Base-by-base conservation (phyloP, 148 eudicot species). In the Amaranthus hypochondriacus region DNA sequence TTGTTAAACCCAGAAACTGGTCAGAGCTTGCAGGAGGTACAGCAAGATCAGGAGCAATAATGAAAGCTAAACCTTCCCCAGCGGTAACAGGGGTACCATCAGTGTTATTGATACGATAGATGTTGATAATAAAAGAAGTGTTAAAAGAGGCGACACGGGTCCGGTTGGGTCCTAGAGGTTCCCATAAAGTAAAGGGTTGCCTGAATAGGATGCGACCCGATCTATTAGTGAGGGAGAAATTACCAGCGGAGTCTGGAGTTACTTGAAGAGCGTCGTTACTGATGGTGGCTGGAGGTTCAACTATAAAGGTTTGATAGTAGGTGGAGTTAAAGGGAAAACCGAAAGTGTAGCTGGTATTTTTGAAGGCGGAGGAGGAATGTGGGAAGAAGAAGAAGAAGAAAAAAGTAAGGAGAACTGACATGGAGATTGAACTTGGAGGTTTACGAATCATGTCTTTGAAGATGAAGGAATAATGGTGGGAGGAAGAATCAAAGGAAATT, bases 11-110 rank as follows among this genome's bases (percentile, higher is more conserved):
- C 5, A 91, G 83, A 39, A 63, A 94, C 73, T 79, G 44, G 9
- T 88, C 93, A 42, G 39, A 48, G 73, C 98, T 94, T 6, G 68
- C 77, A 0, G 58, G 18, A 0, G 97, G 93, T 4, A 79, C 56
- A 2, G 9, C 3, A 5, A 75, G 48, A 47, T 82, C 79, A 0
- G 95, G 95, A 0, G 89, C 80, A 3, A 94, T 80, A 9, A 89
- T 12, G 57, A 94, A 94, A 0, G 98, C 77, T 4, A 94, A 4
- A 0, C 98, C 98, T 69, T 89, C 98, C 0, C 87, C 98, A 7
- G 83, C 15, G 4, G 71, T 21, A 0, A 47, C 9, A 0, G 73
- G 66, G 18, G 64, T 28, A 0, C 59, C 59, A 13, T 71, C 73
- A 4, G 75, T 51, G 12, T 75, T 63, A n/a, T 47, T 51, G 2